Evolutionary conservation across 1,284 basidiomycete genomes (phyloP), one percentile per base, ranked within the genome.

Genomic region (Apiotrichum siamense): DNA sequence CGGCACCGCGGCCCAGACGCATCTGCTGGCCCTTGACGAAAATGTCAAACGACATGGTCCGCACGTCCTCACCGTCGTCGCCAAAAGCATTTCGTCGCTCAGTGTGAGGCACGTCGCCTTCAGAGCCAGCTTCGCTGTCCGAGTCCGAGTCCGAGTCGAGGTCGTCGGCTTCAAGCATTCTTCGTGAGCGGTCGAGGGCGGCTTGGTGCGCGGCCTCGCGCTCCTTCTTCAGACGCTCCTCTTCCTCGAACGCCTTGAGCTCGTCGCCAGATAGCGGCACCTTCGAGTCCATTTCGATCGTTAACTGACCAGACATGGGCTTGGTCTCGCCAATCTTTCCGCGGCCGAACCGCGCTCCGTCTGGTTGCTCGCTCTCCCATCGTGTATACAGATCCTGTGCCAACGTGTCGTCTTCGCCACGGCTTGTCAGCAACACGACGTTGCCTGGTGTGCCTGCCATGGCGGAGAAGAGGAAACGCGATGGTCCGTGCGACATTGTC

Each of bases 11-110:
- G 76, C 79, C 48, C 79, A 83, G 31, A 57, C 86, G 86, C 41
- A 85, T 85, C 32, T 91, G 84, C 65, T 93, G 88, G 7, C 93
- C 96, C 69, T 94, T 96, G 57, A 98, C 79, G 72, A 91, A 98
- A 61, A 98, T 96, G 71, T 98, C 94, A 64, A 87, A 97, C 2
- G 88, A 91, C 54, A 93, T 78, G 46, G 67, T 61, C 51, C 66
- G 52, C 44, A 66, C 50, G 39, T 67, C 60, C 62, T 70, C 72
- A 41, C 75, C 76, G 69, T 63, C 62, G 20, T 64, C 64, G 4
- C 63, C 68, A 42, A 62, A 65, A 1, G 63, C 62, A 44, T 69
- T 64, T 27, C 60, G 65, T 12, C 49, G 63, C 43, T 65, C 64
- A 5, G 59, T 47, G 20, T 72, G 18, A 51, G 81, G 81, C 17